Evolutionary conservation across 495 filamentous ascomycete species (phyloP).

Genomic region (Lindgomyces ingoldianus): DNA sequence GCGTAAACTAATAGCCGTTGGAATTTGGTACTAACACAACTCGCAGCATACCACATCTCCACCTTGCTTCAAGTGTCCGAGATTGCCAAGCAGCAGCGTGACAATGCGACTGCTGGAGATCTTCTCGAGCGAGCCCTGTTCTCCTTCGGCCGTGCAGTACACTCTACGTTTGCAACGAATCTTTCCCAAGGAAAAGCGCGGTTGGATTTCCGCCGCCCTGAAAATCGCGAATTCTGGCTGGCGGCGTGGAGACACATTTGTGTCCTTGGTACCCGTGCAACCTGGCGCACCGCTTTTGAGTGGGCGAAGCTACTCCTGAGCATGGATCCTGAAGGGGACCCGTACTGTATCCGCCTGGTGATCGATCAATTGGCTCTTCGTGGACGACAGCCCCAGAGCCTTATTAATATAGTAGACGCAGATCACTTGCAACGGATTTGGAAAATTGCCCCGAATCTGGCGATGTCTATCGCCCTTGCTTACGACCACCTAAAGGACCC

Average conservation of each 20-base stretch:
- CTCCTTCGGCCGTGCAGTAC: slow-evolving; percentile 81
- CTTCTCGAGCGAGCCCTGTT: slow-evolving; percentile 90
- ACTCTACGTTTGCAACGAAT: slow-evolving; percentile 73
- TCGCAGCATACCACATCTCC: slow-evolving; percentile 77
- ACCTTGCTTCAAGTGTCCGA: slow-evolving; percentile 91
- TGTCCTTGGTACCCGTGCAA: slow-evolving; percentile 84
- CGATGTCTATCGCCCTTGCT: slow-evolving; percentile 44
- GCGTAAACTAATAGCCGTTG: too few species aligned
- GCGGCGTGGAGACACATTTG: slow-evolving; percentile 84
- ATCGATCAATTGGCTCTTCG: slow-evolving; percentile 84
- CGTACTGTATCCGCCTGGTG: slow-evolving; percentile 74
- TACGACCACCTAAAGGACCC: slow-evolving; percentile 72
- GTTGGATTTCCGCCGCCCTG: slow-evolving; percentile 73
- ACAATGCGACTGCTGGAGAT: slow-evolving; percentile 81
- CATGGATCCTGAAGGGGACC: slow-evolving; percentile 72
- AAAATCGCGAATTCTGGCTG: slow-evolving; percentile 92
- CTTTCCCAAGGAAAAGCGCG: slow-evolving; percentile 77
- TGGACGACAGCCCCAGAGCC: slow-evolving; percentile 71
- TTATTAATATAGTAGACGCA: slow-evolving; percentile 68
- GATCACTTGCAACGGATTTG: slow-evolving; percentile 56
- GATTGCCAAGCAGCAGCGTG: slow-evolving; percentile 84
- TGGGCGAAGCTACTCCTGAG: slow-evolving; percentile 85
- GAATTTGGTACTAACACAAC: slow-evolving; percentile 1
- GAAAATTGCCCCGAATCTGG: slow-evolving; percentile 35
- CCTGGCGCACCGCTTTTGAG: slow-evolving; percentile 87